Conservation (phyloP, 257 asterid species). For the Henckelia pumila region DNA sequence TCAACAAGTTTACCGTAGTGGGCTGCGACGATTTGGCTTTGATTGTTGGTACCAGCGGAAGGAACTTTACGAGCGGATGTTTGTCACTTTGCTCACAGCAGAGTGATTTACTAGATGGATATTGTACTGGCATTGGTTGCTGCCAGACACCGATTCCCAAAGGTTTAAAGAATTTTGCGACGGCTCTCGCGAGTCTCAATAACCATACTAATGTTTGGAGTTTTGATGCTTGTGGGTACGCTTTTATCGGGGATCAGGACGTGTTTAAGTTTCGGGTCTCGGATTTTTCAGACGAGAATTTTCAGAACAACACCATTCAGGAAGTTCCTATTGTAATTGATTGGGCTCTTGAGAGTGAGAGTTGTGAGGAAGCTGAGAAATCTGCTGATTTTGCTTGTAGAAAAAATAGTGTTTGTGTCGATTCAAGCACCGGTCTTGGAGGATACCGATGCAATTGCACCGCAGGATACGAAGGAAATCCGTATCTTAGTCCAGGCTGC, state of each 20-base stretch:
- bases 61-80: constrained; percentile 25
- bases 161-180: constrained; percentile 1
- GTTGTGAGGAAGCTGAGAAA: constrained; percentile 11
- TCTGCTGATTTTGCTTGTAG: constrained; percentile 25
- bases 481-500: constrained; percentile 34
- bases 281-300: neutral
- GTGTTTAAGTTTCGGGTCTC: constrained; percentile 2
- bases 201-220: neutral
- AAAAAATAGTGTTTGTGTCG: constrained; percentile 25
- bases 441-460: constrained; percentile 35
- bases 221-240: constrained; percentile 27
- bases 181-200: neutral
- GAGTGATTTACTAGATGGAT: constrained; percentile 17
- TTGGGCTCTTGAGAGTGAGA: constrained; percentile 27
- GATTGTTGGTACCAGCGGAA: neutral
- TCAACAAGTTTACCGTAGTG: constrained; percentile 26
- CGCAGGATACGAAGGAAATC: constrained; percentile 36
- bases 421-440: constrained; percentile 24
- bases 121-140: constrained; percentile 30
- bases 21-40: constrained; percentile 35
- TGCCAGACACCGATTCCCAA: constrained; percentile 23
- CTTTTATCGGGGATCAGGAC: constrained; percentile 21
- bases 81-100: neutral
- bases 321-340: constrained; percentile 30
- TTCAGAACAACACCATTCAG: neutral